Conservation (phyloP, 2,329 filamentous ascomycete species). For the Fusarium sp. region DNA sequence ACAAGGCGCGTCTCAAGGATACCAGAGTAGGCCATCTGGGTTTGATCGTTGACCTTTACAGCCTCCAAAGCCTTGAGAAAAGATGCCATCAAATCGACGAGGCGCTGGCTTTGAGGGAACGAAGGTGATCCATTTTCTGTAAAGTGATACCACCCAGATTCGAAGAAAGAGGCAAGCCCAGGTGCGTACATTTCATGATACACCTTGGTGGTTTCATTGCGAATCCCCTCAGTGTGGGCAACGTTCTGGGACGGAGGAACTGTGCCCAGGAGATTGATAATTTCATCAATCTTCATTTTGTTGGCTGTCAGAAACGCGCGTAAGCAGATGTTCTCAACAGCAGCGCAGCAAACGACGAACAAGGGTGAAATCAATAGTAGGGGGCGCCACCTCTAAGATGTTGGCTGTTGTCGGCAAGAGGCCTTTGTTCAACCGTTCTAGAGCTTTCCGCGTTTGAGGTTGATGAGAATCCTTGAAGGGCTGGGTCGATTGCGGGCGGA, state of each 20-base stretch:
- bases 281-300: constrained; percentile 77
- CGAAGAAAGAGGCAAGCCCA: constrained; percentile 79
- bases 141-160: constrained; percentile 82
- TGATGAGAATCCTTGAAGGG: constrained; percentile 59
- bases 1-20: constrained; percentile 67
- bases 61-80: constrained; percentile 67
- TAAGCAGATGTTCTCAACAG: constrained; percentile 46
- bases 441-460: constrained; percentile 35
- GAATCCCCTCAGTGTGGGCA: constrained; percentile 58
- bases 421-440: constrained; percentile 43
- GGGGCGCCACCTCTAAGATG: constrained; percentile 62
- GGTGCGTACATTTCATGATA: constrained; percentile 81
- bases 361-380: constrained; percentile 48
- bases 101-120: constrained; percentile 61
- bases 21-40: constrained; percentile 63
- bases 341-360: constrained; percentile 42
- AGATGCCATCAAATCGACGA: constrained; percentile 73
- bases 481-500: constrained; percentile 71
- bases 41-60: constrained; percentile 59
- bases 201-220: constrained; percentile 75
- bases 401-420: constrained; percentile 44
- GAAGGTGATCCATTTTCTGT: constrained; percentile 55
- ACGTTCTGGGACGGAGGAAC: constrained; percentile 64
- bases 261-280: constrained; percentile 70
- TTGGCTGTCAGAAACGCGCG: constrained; percentile 45